These are phyloP conservation scores for Comarum palustre DNA, from an alignment of 306 rosid species.

Conservation along the genomic window DNA sequence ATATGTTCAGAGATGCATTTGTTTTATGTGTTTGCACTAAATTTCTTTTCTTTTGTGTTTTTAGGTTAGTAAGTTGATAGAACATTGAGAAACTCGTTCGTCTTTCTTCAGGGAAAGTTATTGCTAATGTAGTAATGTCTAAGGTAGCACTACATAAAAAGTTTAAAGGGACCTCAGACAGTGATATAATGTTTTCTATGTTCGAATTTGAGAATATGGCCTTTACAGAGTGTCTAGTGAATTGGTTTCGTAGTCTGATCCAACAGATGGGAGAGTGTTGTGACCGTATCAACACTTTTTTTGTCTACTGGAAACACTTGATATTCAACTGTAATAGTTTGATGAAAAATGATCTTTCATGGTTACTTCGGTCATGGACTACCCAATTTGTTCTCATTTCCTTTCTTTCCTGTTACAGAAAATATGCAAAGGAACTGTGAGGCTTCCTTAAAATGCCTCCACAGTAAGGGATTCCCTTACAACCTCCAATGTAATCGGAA, in stretches of 20 bases:
- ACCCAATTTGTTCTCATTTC: constrained; percentile 21
- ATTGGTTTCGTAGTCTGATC: not conserved
- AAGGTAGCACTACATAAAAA: not conserved
- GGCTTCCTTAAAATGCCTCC: constrained; percentile 87
- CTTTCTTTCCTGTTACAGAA: constrained; percentile 47
- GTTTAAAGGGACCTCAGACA: not conserved
- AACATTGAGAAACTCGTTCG: not conserved
- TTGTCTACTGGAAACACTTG: not conserved
- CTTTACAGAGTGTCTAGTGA: not conserved
- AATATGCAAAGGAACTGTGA: constrained; percentile 68
- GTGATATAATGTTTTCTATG: not conserved
- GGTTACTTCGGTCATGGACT: constrained; percentile 1
- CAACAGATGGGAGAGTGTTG: not conserved
- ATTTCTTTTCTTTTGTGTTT: not conserved
- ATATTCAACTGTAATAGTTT: not conserved
- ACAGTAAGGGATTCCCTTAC: constrained; percentile 64
- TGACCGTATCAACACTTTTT: not conserved
- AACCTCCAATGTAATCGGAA: constrained; percentile 52
- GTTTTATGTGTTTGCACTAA: not conserved
- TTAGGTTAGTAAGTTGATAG: not conserved
- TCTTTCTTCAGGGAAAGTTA: not conserved
- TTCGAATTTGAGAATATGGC: not conserved
- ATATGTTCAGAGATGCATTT: not conserved
- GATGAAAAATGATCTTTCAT: constrained; percentile 6
- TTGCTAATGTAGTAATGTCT: not conserved